Conservation (phyloP, 2,329 filamentous ascomycete species). For the Pyricularia sp. region DNA sequence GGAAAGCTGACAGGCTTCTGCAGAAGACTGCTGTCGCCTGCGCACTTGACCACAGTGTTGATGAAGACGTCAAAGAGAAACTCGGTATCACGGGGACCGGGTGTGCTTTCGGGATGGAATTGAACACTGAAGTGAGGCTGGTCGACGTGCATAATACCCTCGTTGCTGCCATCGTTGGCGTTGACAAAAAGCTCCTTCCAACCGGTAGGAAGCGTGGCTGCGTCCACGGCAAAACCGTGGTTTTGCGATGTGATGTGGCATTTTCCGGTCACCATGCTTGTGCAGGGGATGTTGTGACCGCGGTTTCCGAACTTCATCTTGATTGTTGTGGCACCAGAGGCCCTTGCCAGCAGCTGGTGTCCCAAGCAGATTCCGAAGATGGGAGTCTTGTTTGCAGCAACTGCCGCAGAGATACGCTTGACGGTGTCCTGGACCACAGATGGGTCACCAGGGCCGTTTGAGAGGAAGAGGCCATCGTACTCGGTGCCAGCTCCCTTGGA, state of each 20-base stretch:
- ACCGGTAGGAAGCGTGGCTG: constrained; percentile 60
- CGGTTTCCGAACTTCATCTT: constrained; percentile 99
- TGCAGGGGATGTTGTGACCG: constrained; percentile 97
- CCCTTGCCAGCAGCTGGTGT: constrained; percentile 84
- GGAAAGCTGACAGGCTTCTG: constrained; percentile 74
- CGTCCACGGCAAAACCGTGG: constrained; percentile 90
- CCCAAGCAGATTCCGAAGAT: constrained; percentile 96
- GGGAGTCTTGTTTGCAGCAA: constrained; percentile 72
- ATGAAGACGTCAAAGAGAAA: constrained; percentile 97
- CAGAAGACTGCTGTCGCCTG: constrained; percentile 58
- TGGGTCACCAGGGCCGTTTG: constrained; percentile 94
- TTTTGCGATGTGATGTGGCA: constrained; percentile 99
- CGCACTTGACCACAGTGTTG: constrained; percentile 65
- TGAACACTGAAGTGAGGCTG: constrained; percentile 98
- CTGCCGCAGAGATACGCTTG: constrained; percentile 65
- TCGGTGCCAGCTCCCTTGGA: constrained; percentile 64
- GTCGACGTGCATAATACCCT: constrained; percentile 82
- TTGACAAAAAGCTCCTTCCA: constrained; percentile 98
- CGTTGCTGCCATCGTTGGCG: constrained; percentile 95
- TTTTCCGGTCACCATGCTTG: constrained; percentile 86
- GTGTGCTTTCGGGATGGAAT: constrained; percentile 96
- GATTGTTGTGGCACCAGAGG: constrained; percentile 71
- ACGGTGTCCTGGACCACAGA: constrained; percentile 74
- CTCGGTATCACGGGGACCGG: constrained; percentile 90
- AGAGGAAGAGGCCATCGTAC: constrained; percentile 95